Evolutionary conservation across 164 flowering plant genomes (phyloP).

Genomic region (Sextonia rubra): DNA sequence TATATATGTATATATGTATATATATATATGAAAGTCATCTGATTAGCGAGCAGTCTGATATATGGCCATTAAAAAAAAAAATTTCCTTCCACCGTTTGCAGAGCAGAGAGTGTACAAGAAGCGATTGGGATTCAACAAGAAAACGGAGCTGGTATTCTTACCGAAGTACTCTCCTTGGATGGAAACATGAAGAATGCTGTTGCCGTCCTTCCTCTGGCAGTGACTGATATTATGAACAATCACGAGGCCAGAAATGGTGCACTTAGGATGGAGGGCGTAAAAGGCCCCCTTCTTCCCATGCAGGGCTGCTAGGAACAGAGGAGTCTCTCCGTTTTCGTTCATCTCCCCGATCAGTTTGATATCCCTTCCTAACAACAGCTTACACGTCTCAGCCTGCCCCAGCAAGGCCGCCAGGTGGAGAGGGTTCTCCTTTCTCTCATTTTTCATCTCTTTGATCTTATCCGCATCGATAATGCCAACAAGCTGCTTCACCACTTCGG

Average conservation of each 20-base stretch:
- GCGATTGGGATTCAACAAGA: too few relatives aligned
- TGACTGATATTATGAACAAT: background rate
- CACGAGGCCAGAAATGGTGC: background rate
- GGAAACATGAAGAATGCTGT: conserved; percentile 26
- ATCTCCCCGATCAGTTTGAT: background rate
- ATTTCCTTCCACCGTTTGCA: too few relatives aligned
- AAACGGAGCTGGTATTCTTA: too few relatives aligned
- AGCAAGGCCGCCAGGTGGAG: conserved; percentile 22
- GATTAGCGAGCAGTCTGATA: too few relatives aligned
- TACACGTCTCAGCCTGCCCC: conserved; percentile 16
- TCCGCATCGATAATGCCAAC: conserved; percentile 1
- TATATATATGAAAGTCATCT: too few relatives aligned
- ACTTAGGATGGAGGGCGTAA: background rate
- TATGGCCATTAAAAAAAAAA: too few relatives aligned
- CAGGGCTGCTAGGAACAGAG: conserved; percentile 19
- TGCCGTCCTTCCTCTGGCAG: conserved; percentile 18
- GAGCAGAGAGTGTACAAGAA: too few relatives aligned
- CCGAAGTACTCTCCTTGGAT: conserved; percentile 25
- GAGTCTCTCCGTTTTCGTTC: conserved; percentile 15
- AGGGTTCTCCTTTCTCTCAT: conserved; percentile 17
- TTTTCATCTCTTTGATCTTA: background rate
- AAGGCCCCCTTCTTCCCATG: conserved; percentile 16
- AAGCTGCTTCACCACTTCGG: conserved; percentile 10
- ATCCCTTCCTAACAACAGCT: conserved; percentile 6
- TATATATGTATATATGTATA: too few relatives aligned